Evolutionary conservation across 345 rosid species (phyloP).

Genomic region (Laguncularia racemosa): DNA sequence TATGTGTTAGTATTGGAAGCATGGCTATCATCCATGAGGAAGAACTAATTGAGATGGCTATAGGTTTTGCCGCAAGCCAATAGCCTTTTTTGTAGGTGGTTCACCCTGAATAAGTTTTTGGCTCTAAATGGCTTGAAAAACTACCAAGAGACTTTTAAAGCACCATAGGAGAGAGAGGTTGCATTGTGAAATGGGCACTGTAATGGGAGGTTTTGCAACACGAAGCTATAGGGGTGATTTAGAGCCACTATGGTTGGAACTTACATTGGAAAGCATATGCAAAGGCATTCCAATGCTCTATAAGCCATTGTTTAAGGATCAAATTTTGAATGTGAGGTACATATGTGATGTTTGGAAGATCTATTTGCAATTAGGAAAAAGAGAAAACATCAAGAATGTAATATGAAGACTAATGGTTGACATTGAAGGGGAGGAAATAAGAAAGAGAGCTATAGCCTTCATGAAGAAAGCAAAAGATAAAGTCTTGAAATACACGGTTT

Average conservation of each 20-base stretch:
- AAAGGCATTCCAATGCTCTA: conserved; percentile 22
- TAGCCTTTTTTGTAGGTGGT: conserved; percentile 28
- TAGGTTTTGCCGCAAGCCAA: conserved; percentile 21
- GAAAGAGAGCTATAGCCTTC: conserved; percentile 11
- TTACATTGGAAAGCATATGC: conserved; percentile 17
- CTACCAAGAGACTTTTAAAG: conserved; percentile 12
- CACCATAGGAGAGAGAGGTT: conserved; percentile 12
- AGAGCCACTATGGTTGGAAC: conserved; percentile 29
- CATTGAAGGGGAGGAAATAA: conserved; percentile 11
- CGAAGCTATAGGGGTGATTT: conserved; percentile 21
- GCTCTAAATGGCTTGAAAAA: conserved; percentile 7
- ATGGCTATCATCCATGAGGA: conserved; percentile 15
- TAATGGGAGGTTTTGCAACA: conserved; percentile 23
- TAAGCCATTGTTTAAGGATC: conserved; percentile 17
- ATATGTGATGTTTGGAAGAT: conserved; percentile 14
- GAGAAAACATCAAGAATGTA: conserved; percentile 11
- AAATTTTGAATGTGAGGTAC: conserved; percentile 11
- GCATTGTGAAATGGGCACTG: conserved; percentile 27
- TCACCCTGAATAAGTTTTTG: conserved; percentile 11
- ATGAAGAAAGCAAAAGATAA: conserved; percentile 11
- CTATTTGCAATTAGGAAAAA: conserved; percentile 13
- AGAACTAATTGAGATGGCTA: conserved; percentile 15
- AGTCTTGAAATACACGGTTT: conserved; percentile 5
- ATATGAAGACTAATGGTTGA: conserved; percentile 16
- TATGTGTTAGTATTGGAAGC: conserved; percentile 26